Evolutionary conservation across 2,329 filamentous ascomycete species (phyloP), one percentile per base, ranked within the genome.

Genomic region (Aspergillus aculeatus): DNA sequence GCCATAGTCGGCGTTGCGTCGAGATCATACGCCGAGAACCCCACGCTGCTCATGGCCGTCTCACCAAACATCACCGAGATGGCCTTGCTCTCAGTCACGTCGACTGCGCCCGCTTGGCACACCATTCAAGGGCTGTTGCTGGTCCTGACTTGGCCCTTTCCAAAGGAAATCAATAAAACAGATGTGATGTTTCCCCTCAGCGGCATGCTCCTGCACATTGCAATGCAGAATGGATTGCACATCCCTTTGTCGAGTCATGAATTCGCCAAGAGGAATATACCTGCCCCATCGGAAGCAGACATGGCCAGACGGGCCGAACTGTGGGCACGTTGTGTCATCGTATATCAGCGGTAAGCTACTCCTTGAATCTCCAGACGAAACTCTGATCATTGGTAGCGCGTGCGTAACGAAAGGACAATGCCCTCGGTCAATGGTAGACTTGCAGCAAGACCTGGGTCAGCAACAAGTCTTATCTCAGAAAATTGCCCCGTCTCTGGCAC

Each of bases 1-100:
- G 85, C 89, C 51, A 89, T 79, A 5, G 68, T 78, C 14, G 71
- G 73, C 2, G 71, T 75, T 10, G 71, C 71, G 14, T 76, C 73
- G 58, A 69, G 77, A 9, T 71, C 71, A 4, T 79, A 76, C 54
- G 48, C 66, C 1, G 72, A 66, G 24, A 77, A 79, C 50, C 77
- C 76, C 2, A 78, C 76, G 0, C 53, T 79, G 10, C 61, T 76
- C 6, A 69, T 64, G 2, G 73, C 74, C 1, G 62, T 79, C 6
- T 66, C 72, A 4, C 66, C 68, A 14, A 73, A 69, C 41, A 68
- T 79, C 5, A 62, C 69, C 0, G 71, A 75, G n/a, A 69, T 77
- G 70, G 73, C 74, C 1, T 68, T 78, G 11, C 58, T 77, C 16
- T 76, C 75, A 2, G 64, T 70, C 1, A 50, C 66, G 10, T 70